Evolutionary conservation across 495 filamentous ascomycete genomes (phyloP), one percentile per base, ranked within the genome.

Genomic region (Aspergillus bridgeri): DNA sequence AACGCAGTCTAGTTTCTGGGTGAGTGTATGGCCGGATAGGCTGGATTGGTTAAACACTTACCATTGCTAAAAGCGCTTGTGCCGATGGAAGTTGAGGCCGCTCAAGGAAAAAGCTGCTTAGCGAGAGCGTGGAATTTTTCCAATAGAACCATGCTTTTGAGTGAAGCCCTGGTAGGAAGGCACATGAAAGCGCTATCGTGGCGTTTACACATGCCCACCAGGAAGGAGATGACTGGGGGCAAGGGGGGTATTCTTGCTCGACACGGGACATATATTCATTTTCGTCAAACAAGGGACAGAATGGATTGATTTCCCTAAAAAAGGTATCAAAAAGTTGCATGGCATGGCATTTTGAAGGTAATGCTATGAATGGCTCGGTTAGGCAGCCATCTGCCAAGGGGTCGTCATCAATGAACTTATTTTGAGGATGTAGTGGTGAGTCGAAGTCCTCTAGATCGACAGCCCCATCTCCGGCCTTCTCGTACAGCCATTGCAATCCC

Each of bases 171-270:
- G 20, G 6, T 24, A 27, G 22, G 24, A 50, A 6, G 1, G 24
- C 23, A 50, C 24, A 50, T 11, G 48, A 20, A n/a, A 50, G 24
- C n/a, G 48, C 48, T 15, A 50, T n/a, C 48, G 48, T 50, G 48
- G 24, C 48, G 17, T 29, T 50, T 8, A 50, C 18, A 50, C 48
- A 50, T 9, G 48, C 48, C 48, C 48, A 50, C 48, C 48, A 50
- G 7, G 20, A 20, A 7, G 48, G 48, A 7, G 48, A 50, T 23
- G 24, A 24, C 21, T 50, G 21, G 11, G 48, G 48, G n/a, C 17
- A 24, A 25, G 29, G 15, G n/a, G 48, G 48, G 24, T 50, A 50
- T 5, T 50, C 48, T n/a, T 25, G 8, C 24, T 50, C 48, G 17
- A 50, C n/a, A 29, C 48, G 48, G 24, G 48, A 24, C 21, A 50